Conservation (phyloP, 306 rosid species). For the Crataegus laevigata region DNA sequence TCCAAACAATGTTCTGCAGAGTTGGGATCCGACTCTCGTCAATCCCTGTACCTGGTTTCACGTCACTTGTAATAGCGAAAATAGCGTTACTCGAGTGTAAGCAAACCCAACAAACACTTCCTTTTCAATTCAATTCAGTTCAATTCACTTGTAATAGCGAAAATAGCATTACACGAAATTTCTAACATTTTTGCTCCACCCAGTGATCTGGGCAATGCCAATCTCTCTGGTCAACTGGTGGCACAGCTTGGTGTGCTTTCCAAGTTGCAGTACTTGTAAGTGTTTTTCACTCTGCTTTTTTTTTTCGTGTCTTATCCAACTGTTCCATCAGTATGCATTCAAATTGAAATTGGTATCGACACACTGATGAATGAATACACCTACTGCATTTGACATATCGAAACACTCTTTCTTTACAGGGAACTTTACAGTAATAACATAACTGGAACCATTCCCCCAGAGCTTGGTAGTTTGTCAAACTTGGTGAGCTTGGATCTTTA, state of each 20-base stretch:
- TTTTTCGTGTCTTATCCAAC: neutral
- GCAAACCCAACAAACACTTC: slow-evolving; percentile 12
- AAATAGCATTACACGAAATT: neutral
- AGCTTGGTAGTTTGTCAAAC: slow-evolving; percentile 66
- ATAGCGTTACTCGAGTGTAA: slow-evolving; percentile 95
- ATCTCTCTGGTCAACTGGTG: slow-evolving; percentile 72
- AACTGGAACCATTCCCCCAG: slow-evolving; percentile 58
- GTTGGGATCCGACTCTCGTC: slow-evolving; percentile 90
- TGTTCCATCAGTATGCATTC: neutral
- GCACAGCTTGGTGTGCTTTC: slow-evolving; percentile 62
- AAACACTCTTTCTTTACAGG: slow-evolving; percentile 35
- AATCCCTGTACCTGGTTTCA: slow-evolving; percentile 99
- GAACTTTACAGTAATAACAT: slow-evolving; percentile 74
- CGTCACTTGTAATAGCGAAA: slow-evolving; percentile 72
- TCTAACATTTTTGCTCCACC: slow-evolving; percentile 13
- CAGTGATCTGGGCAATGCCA: slow-evolving; percentile 97
- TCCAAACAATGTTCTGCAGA: slow-evolving; percentile 82
- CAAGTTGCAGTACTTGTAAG: slow-evolving; percentile 92
- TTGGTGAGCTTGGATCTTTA: slow-evolving; percentile 97
- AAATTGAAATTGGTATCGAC: neutral
- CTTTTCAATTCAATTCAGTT: neutral
- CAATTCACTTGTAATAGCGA: neutral
- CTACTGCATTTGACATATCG: neutral
- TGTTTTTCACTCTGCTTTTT: slow-evolving; percentile 6
- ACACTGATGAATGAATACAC: neutral